Percentiles rank a stretch among this genome's conserved stretches.
Conservation (phyloP, 1,284 basidiomycete species). For the Sporisorium exsertum region DNA sequence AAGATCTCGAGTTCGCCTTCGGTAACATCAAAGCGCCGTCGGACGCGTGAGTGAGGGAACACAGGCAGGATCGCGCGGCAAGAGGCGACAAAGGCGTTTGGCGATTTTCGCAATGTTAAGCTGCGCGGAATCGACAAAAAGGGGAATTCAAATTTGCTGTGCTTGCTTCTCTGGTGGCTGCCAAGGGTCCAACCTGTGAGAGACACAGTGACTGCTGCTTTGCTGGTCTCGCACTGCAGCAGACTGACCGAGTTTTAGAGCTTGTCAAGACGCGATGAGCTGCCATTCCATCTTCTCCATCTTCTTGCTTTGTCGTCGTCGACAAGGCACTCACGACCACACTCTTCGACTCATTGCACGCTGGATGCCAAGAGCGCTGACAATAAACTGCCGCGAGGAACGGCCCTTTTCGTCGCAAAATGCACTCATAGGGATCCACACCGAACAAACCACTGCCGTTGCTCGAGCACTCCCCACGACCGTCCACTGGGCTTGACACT, state of each 20-base stretch:
- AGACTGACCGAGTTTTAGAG: not conserved
- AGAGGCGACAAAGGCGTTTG: not conserved
- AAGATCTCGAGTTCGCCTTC: not conserved
- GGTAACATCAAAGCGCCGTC: not conserved
- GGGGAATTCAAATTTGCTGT: not conserved
- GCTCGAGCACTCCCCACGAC: not conserved
- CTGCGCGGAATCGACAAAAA: not conserved
- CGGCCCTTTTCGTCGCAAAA: not conserved
- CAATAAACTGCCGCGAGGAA: not conserved
- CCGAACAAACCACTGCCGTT: not conserved
- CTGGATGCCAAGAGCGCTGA: not conserved
- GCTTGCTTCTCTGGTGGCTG: not conserved
- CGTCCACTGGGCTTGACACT: not conserved
- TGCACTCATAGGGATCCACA: not conserved
- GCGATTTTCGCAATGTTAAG: not conserved
- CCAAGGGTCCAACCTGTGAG: too few relatives aligned
- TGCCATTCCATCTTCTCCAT: not conserved
- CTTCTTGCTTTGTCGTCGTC: conserved; percentile 1
- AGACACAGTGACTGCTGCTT: not conserved
- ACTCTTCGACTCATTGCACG: not conserved
- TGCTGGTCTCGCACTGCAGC: not conserved
- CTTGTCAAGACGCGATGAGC: not conserved
- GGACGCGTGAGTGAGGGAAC: not conserved
- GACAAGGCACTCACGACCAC: not conserved
- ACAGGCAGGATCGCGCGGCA: not conserved